phyloP scores from a whole-genome alignment of 2,329 filamentous ascomycete genomes.

The Whalleya microplaca region DNA sequence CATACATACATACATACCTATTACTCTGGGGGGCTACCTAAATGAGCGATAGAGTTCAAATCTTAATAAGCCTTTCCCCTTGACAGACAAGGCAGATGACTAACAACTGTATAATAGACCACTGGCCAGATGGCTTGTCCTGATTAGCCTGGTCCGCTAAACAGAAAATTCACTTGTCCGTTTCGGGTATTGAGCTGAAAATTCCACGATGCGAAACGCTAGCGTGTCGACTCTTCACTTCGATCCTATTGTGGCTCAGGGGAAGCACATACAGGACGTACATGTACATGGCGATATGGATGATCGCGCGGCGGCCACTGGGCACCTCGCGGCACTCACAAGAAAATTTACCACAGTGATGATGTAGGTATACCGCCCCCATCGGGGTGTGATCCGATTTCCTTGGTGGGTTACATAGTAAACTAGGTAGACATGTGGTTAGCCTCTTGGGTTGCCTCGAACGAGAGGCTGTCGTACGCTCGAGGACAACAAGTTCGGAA shows the following conservation, averaged over 20 bases:
- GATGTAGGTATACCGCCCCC: not conserved
- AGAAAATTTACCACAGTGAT: not conserved
- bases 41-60: not conserved
- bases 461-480: slow-evolving; percentile 9
- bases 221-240: slow-evolving; percentile 21
- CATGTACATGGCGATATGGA: not conserved
- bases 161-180: slow-evolving; percentile 14
- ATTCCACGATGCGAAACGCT: slow-evolving; percentile 25
- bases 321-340: too few relatives aligned
- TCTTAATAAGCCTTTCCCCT: not conserved
- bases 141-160: slow-evolving; percentile 11
- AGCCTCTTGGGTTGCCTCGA: not conserved
- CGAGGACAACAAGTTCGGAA: slow-evolving; percentile 6
- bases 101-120: not conserved
- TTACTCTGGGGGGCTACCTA: too few relatives aligned
- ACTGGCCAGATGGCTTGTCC: slow-evolving; percentile 8
- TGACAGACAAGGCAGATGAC: not conserved
- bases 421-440: not conserved
- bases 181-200: slow-evolving; percentile 7
- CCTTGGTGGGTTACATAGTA: not conserved
- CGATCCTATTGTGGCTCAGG: slow-evolving; percentile 1
- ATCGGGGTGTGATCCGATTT: not conserved
- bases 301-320: not conserved
- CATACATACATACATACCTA: too few relatives aligned
- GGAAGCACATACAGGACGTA: not conserved